Percentiles rank a stretch among this genome's conserved stretches.
Conservation (phyloP, 805 yeast genomes). For the Teunomyces atbi region DNA sequence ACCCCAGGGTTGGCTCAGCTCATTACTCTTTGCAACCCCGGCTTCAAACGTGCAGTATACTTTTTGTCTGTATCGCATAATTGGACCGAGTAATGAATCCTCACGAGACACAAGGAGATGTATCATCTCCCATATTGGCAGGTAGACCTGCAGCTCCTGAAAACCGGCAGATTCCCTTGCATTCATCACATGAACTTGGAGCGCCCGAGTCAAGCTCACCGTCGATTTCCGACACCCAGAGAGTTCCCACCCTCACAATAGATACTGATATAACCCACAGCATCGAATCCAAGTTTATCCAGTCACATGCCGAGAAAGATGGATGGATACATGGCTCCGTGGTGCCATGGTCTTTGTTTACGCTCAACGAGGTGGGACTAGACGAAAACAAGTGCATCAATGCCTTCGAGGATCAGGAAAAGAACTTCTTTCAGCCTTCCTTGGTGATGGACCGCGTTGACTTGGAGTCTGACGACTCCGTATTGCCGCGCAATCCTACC, state of each 20-base stretch:
- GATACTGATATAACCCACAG: neutral
- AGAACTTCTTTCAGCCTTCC: conserved; percentile 20
- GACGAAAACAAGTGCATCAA: conserved; percentile 12
- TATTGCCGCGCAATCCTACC: neutral
- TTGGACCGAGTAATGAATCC: neutral
- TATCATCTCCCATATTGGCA: neutral
- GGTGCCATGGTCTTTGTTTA: conserved; percentile 26
- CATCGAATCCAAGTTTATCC: neutral
- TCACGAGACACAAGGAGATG: neutral
- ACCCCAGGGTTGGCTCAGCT: too few relatives aligned
- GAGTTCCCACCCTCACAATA: neutral
- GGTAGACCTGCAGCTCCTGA: neutral
- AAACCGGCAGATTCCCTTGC: neutral
- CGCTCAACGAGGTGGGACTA: conserved; percentile 14
- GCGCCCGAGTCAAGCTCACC: neutral
- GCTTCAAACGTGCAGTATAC: too few relatives aligned
- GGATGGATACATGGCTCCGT: conserved; percentile 30
- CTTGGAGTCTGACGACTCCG: neutral
- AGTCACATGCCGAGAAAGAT: neutral
- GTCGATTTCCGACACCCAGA: neutral
- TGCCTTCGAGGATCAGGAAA: conserved; percentile 12
- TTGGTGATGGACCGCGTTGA: conserved; percentile 22
- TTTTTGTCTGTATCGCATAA: neutral
- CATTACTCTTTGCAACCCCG: too few relatives aligned
- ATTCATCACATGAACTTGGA: too few relatives aligned